Conservation (phyloP, 129 eudicot species). For the Chrysanthemum lavandulifolium region DNA sequence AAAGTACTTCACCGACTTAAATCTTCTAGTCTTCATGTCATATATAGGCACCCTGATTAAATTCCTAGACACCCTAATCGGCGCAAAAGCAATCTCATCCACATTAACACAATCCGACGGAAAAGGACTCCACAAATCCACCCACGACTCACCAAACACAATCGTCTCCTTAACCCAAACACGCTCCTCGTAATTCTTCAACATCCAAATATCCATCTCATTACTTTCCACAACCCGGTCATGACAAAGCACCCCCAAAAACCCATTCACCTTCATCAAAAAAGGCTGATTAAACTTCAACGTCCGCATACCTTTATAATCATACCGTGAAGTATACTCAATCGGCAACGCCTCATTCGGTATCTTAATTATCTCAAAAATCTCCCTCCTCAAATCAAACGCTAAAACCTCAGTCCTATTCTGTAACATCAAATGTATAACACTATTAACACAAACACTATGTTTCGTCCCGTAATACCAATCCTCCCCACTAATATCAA, state of each 20-base stretch:
- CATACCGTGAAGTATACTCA: not conserved
- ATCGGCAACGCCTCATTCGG: not conserved
- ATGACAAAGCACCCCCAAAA: not conserved
- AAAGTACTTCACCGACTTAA: not conserved
- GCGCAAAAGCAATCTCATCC: not conserved
- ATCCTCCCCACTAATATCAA: not conserved
- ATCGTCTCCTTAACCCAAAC: conserved; percentile 6
- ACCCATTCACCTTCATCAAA: not conserved
- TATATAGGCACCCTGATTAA: not conserved
- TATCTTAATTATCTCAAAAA: not conserved
- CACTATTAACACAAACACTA: not conserved
- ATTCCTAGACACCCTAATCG: not conserved
- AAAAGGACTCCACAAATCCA: not conserved
- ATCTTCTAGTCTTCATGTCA: not conserved
- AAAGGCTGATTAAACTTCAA: not conserved
- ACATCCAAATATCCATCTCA: not conserved
- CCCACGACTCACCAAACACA: not conserved
- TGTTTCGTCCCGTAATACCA: not conserved
- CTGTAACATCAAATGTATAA: not conserved
- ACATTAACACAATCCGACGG: not conserved
- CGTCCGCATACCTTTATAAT: not conserved
- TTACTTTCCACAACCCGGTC: not conserved
- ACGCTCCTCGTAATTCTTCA: not conserved
- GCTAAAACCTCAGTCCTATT: not conserved
- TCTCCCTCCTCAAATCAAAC: not conserved